A percentile compares a stretch with the other conserved stretches of the same genome.
Conservation (phyloP, 2,329 filamentous ascomycete species). For the Talaromyces sp. region DNA sequence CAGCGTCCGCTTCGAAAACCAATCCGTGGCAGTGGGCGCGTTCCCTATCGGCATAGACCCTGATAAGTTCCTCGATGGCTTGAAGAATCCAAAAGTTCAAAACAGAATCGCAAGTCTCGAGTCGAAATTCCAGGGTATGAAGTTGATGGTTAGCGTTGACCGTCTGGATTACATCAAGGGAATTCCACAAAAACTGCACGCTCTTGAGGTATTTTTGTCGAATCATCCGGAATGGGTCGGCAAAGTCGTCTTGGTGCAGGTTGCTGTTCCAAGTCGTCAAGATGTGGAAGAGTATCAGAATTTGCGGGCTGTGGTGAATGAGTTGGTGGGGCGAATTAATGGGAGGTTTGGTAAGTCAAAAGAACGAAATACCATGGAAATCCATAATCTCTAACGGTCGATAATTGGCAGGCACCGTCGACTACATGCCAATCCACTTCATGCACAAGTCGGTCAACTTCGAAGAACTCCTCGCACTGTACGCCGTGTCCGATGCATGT, state of each 20-base stretch:
- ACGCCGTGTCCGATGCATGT: constrained; percentile 87
- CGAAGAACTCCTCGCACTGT: constrained; percentile 89
- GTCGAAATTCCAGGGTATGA: constrained; percentile 91
- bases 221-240: constrained; percentile 98
- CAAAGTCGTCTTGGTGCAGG: constrained; percentile 92
- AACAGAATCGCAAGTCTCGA: constrained; percentile 80
- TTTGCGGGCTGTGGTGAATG: constrained; percentile 88
- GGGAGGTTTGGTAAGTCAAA: constrained; percentile 69
- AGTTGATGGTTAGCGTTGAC: constrained; percentile 94
- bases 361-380: not conserved
- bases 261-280: constrained; percentile 88
- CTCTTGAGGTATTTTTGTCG: constrained; percentile 91
- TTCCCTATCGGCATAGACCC: constrained; percentile 98
- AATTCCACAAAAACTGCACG: constrained; percentile 94
- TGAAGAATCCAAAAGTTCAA: constrained; percentile 80
- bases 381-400: constrained; percentile 12
- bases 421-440: constrained; percentile 99
- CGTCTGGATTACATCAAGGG: constrained; percentile 98
- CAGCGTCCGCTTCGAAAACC: constrained; percentile 84
- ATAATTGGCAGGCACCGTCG: constrained; percentile 65
- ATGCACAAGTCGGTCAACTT: constrained; percentile 94
- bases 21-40: constrained; percentile 84
- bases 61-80: constrained; percentile 87
- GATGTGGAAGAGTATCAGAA: constrained; percentile 99
- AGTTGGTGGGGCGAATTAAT: constrained; percentile 94